Base-by-base conservation (phyloP, 495 filamentous ascomycete genomes). In the Daldinia decipiens region DNA sequence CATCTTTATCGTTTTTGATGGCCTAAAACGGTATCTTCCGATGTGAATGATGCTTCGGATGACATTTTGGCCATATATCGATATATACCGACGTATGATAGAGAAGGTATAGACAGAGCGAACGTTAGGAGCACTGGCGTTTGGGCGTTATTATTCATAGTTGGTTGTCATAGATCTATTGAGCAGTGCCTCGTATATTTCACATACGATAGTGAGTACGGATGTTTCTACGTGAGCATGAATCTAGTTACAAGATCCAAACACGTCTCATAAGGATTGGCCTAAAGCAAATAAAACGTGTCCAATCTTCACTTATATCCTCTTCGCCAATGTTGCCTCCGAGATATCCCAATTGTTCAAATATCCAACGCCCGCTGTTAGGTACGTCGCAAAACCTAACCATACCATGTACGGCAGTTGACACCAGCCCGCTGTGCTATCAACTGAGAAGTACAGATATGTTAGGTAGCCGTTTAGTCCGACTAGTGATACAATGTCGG, bases 1-100 rank as follows among this genome's bases (percentile, higher is more conserved):
- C 73, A 99, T 99, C 62, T 99, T 99, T 75, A 90, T 94, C 40
- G 86, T 98, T 34, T 98, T 92, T 78, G 94, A 98, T 81, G 89
- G 87, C 43, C 81, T 98, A 80, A 91, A 90, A 78, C 85, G 81
- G 58, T 84, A 87, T 76, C 86, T 93, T 13, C 81, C 83, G 13
- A 69, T 84, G 71, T 79, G 75, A 74, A 36, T n/a, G 39, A 39
- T 56, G 26, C 29, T 36, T 21, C 32, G 32, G 12, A 54, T 50
- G 52, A 45, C 26, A 47, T 39, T 61, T 55, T 47, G 24, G 54
- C 21, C 32, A 57, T 51, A 65, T 64, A 45, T n/a, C 59, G 55
- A 58, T 26, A 60, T 27, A 38, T 43, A 38, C 40, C n/a, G 32
- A 43, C 51, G 62, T 32, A 59, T 45, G 39, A 70, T 67, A 73